phyloP scores from a whole-genome alignment of 2,329 filamentous ascomycete genomes.

The Pyrenochaeta sp. region DNA sequence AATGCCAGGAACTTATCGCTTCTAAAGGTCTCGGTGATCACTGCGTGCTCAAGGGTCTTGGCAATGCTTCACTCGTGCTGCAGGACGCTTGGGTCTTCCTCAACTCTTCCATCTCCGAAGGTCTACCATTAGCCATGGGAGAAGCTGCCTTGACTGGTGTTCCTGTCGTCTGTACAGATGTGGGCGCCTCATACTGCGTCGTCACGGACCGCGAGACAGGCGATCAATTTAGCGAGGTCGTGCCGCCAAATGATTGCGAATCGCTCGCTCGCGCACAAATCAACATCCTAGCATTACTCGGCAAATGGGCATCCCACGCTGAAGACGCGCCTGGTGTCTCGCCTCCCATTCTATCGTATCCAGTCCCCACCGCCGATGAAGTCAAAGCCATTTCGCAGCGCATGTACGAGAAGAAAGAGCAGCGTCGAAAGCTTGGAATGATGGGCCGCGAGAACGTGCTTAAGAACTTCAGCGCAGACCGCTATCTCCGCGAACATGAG shows the following conservation, averaged over 20 bases:
- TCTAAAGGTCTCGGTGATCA: conserved; percentile 59
- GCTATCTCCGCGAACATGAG: conserved; percentile 68
- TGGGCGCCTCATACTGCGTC: conserved; percentile 62
- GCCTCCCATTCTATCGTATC: conserved; percentile 54
- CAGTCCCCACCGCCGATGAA: conserved; percentile 57
- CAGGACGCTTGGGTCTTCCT: conserved; percentile 54
- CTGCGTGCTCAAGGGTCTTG: conserved; percentile 63
- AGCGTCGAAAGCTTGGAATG: conserved; percentile 65
- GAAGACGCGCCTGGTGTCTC: conserved; percentile 55
- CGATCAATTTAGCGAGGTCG: conserved; percentile 65
- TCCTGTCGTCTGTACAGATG: conserved; percentile 64
- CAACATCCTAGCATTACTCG: conserved; percentile 67
- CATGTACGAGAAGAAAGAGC: conserved; percentile 66
- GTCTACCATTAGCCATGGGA: conserved; percentile 62
- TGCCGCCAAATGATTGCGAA: conserved; percentile 68
- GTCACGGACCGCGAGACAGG: conserved; percentile 59
- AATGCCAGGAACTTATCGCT: conserved; percentile 64
- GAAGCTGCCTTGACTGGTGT: conserved; percentile 64
- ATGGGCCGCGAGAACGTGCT: conserved; percentile 65
- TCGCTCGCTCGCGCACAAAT: conserved; percentile 68
- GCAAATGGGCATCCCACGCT: conserved; percentile 66
- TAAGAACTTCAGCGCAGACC: conserved; percentile 65
- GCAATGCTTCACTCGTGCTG: conserved; percentile 58
- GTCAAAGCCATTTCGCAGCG: conserved; percentile 62
- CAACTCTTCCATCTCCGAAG: conserved; percentile 64